These are phyloP conservation scores for Cystobasidium ongulense DNA, from an alignment of 768 basidiomycete species.

Conservation along the genomic window DNA sequence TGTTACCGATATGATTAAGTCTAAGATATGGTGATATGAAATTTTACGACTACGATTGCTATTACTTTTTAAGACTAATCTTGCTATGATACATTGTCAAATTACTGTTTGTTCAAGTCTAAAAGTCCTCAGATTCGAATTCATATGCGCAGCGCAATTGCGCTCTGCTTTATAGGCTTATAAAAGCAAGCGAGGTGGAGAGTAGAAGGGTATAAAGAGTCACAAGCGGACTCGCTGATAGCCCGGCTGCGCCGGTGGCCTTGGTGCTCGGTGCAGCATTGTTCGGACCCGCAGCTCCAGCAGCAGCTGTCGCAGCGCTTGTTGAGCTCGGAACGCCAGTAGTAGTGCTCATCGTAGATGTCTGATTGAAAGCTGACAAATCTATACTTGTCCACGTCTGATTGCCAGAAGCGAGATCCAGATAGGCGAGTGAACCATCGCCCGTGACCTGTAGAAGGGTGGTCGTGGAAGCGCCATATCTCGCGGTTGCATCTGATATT, in stretches of 20 bases:
- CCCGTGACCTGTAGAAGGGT: neutral
- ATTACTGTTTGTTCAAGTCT: too few species aligned
- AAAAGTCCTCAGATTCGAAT: too few species aligned
- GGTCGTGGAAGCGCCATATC: slow-evolving; percentile 17
- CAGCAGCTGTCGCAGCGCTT: neutral
- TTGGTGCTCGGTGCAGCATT: neutral
- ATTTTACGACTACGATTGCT: too few species aligned
- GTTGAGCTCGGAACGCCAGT: neutral
- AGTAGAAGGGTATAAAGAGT: neutral
- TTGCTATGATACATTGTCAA: neutral
- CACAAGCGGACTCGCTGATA: neutral
- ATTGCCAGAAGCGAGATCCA: neutral
- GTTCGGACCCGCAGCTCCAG: neutral
- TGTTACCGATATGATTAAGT: too few species aligned
- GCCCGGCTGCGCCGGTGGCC: neutral
- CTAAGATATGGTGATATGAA: too few species aligned
- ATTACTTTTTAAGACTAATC: too few species aligned
- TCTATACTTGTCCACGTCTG: neutral
- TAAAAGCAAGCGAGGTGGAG: neutral
- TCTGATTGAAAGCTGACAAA: neutral
- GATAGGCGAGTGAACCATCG: slow-evolving; percentile 6
- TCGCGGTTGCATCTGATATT: neutral
- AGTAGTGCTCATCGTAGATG: neutral
- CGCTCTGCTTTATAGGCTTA: neutral
- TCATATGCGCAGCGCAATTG: too few species aligned